Base-by-base conservation (phyloP, 257 asterid genomes). In the Catharanthus roseus region DNA sequence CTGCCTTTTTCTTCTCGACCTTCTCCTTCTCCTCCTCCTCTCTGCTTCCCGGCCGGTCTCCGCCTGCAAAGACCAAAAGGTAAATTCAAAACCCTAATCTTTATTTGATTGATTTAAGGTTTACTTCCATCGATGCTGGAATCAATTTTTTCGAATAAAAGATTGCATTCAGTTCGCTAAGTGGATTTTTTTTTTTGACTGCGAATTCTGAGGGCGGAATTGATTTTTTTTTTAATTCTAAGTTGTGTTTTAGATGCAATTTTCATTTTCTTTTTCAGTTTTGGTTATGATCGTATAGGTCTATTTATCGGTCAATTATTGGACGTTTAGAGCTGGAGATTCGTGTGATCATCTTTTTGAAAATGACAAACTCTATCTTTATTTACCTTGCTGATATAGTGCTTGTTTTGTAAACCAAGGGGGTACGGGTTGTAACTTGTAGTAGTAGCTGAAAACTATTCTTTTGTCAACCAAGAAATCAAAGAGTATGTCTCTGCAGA, bases 281-380 rank as follows among this genome's bases (percentile, higher is more conserved):
- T n/a, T 58, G 5, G 24, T 49, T 24, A 19, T 50, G 0, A 15
- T 73, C 34, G 24, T 56, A 18, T 16, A 33, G 19, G 6, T 56
- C 0, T 51, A 13, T 55, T 67, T 29, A n/a, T 15, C 53, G 19
- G 41, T 9, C 45, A 0, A 28, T 63, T 12, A 10, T 24, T 9
- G 76, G 50, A 45, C 44, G n/a, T n/a, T 13, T 47, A 28, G 49
- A 69, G 47, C 18, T 53, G 64, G 51, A 54, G 18, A 15, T 54
- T 58, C 64, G 29, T 11, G 23, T 13, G 39, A 65, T 65, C 70
- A 12, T 44, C 56, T 41, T 26, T 44, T 10, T 34, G 21, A 34
- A 34, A 33, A 18, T n/a, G 67, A 61, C 36, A 3, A 33, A 12
- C 12, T 61, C 10, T 61, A 19, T 34, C 45, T 34, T 29, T 61